Conservation (phyloP, 139 green algal species). For the Nannochloris sp. region DNA sequence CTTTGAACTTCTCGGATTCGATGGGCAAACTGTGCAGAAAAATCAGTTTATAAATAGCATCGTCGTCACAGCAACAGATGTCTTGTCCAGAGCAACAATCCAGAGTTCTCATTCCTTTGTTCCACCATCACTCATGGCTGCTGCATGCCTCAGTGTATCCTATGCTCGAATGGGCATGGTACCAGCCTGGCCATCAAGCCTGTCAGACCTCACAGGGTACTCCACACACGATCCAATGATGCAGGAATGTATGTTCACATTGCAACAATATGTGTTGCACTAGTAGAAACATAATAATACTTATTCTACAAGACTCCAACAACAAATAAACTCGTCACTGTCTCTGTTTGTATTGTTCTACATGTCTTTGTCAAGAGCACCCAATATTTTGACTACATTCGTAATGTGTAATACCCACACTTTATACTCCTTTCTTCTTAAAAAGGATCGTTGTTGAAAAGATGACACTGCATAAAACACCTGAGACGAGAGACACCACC, state of each 20-base stretch:
- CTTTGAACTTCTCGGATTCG: conserved; percentile 59
- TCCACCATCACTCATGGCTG: conserved; percentile 17
- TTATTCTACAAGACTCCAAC: too few species aligned
- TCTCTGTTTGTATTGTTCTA: too few species aligned
- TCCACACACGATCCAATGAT: not conserved
- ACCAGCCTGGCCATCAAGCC: conserved; percentile 14
- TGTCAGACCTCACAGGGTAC: conserved; percentile 20
- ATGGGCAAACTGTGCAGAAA: conserved; percentile 1
- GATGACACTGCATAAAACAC: too few species aligned
- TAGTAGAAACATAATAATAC: too few species aligned
- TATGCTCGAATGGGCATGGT: conserved; percentile 15
- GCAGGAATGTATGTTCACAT: not conserved
- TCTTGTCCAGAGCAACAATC: conserved; percentile 14
- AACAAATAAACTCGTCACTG: too few species aligned
- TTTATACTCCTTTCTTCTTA: too few species aligned
- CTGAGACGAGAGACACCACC: too few species aligned
- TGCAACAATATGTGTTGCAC: too few species aligned
- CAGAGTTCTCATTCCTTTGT: conserved; percentile 3
- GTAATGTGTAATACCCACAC: too few species aligned
- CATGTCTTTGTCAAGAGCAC: too few species aligned
- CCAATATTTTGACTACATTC: too few species aligned
- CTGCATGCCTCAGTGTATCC: conserved; percentile 17
- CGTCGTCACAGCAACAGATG: conserved; percentile 8
- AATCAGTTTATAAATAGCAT: conserved; percentile 10
- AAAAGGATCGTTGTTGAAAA: too few species aligned